Conservation (phyloP, 768 basidiomycete genomes). For the Pulveroboletus ravenelii region DNA sequence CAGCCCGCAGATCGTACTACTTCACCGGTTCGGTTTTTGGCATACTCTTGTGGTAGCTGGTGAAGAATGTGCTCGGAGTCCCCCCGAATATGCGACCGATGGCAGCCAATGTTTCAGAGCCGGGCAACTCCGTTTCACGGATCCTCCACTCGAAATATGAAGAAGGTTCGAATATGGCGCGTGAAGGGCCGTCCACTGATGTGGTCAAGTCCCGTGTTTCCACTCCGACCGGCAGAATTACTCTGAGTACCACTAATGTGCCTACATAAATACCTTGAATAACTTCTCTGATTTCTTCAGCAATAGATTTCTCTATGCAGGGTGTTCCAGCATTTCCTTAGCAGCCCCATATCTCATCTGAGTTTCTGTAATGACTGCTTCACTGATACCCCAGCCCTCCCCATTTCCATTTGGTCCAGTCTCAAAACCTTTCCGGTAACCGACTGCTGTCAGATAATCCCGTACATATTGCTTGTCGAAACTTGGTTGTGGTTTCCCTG, state of each 20-base stretch:
- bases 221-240: conserved; percentile 43
- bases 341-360: conserved; percentile 77
- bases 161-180: conserved; percentile 70
- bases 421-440: conserved; percentile 78
- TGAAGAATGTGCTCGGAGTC: conserved; percentile 55
- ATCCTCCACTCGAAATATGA: conserved; percentile 73
- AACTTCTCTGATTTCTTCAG: background rate
- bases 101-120: conserved; percentile 35
- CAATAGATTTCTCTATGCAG: conserved; percentile 7
- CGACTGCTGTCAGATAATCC: conserved; percentile 75
- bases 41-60: conserved; percentile 55
- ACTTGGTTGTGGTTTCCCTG: conserved; percentile 76
- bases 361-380: conserved; percentile 74
- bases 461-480: conserved; percentile 97
- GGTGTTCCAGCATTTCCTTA: conserved; percentile 49
- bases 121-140: background rate
- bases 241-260: background rate
- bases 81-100: conserved; percentile 81
- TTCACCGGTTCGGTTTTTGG: conserved; percentile 63
- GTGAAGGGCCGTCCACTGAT: conserved; percentile 43
- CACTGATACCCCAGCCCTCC: conserved; percentile 75
- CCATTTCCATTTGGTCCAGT: conserved; percentile 61
- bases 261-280: conserved; percentile 3
- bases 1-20: conserved; percentile 65
- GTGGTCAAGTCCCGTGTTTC: conserved; percentile 62